Base-by-base conservation (phyloP, 164 flowering plant species). In the Magnolia sinica region DNA sequence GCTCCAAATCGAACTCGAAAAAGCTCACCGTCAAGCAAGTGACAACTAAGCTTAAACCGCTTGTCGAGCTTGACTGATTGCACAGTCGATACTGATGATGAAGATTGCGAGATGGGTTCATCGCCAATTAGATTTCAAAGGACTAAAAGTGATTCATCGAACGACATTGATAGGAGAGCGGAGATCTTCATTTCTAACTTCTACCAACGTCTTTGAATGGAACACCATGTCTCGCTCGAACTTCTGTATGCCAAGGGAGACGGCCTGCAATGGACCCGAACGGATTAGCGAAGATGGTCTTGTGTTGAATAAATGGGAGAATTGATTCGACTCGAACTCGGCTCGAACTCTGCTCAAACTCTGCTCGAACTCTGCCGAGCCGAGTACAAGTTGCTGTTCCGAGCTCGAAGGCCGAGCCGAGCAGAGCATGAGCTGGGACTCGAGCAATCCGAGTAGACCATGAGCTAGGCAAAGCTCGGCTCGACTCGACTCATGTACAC, bases 161-260 rank as follows among this genome's bases (percentile, higher is more conserved):
- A 45, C 50, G 93, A 90, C 81, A 45, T 87, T 16, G 86, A 90
- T 80, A 70, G n/a, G 64, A 86, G 79, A 73, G 91, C 90, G 0
- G 89, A 90, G 59, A 73, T 78, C 74, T 90, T 88, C 58, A 90
- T 90, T 10, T 29, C 76, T 2, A 90, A 87, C 74, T 90, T 90
- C 71, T 80, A 85, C 16, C 76, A 71, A 22, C 88, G 77, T 29
- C 83, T 90, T 68, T 76, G 64, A 77, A 65, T 86, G n/a, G 91
- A 90, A 73, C 78, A 89, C 50, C 85, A 87, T 76, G 82, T 86
- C 11, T 81, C 84, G 16, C 64, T 79, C n/a, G 73, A 81, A 72
- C 81, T 81, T 49, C 77, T 67, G 24, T 76, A 81, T 27, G 72
- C 73, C 71, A 81, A 73, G 68, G 73, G 29, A 63, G 31, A 68